These are phyloP conservation scores for Aspergillus incahuasiensis DNA, from an alignment of 495 filamentous ascomycete species.

Conservation along the genomic window DNA sequence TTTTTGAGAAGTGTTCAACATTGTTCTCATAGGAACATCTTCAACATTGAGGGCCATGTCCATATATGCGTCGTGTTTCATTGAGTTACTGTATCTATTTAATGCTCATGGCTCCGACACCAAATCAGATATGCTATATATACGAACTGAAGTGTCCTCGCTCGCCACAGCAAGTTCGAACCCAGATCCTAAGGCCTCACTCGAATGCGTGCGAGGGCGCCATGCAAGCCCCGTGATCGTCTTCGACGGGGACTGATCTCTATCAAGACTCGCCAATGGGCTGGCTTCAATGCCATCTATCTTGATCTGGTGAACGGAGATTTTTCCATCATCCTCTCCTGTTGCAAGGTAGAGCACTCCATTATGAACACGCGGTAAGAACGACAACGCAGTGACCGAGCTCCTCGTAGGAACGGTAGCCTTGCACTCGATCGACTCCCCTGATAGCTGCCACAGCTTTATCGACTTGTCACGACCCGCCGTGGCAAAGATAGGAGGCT, in stretches of 20 bases:
- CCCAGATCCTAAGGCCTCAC: too few species aligned
- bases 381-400: slow-evolving; percentile 75
- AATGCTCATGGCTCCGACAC: slow-evolving; percentile 16
- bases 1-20: neutral
- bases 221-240: slow-evolving; percentile 72
- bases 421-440: slow-evolving; percentile 42
- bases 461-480: slow-evolving; percentile 82
- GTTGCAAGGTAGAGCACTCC: slow-evolving; percentile 56
- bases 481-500: slow-evolving; percentile 64
- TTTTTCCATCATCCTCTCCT: slow-evolving; percentile 51
- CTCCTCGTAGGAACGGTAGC: slow-evolving; percentile 50
- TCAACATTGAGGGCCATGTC: slow-evolving; percentile 29
- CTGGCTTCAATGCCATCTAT: slow-evolving; percentile 40
- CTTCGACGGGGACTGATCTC: slow-evolving; percentile 59
- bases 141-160: slow-evolving; percentile 74
- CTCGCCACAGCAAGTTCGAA: slow-evolving; percentile 72
- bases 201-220: slow-evolving; percentile 49
- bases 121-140: slow-evolving; percentile 55
- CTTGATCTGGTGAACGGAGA: slow-evolving; percentile 39
- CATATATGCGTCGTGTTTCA: slow-evolving; percentile 1
- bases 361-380: slow-evolving; percentile 39
- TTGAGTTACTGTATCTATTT: slow-evolving; percentile 16
- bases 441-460: slow-evolving; percentile 62
- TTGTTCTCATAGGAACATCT: slow-evolving; percentile 8
- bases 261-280: slow-evolving; percentile 34